These are phyloP conservation scores for Kodamaea sagamina DNA, from an alignment of 805 yeast species.

Conservation along the genomic window DNA sequence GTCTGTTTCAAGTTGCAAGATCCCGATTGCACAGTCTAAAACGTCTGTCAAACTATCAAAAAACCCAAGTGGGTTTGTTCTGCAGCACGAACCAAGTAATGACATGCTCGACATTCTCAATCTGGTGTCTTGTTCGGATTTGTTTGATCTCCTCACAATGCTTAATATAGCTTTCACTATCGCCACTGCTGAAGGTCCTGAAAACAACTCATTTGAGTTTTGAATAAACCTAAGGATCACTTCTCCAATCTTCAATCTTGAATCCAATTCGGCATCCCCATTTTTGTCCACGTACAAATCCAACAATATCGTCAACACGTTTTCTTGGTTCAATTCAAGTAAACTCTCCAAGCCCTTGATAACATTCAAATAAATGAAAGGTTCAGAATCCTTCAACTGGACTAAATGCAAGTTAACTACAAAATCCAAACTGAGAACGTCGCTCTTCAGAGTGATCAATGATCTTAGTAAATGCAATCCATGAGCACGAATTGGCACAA, in stretches of 20 bases:
- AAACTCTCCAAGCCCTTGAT: constrained; percentile 74
- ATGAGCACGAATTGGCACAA: constrained; percentile 83
- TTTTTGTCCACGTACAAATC: constrained; percentile 34
- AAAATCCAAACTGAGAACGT: constrained; percentile 50
- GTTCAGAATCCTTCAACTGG: constrained; percentile 76
- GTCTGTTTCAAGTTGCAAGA: constrained; percentile 57
- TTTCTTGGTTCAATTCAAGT: constrained; percentile 44
- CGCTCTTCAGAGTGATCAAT: constrained; percentile 52
- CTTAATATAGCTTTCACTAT: constrained; percentile 48
- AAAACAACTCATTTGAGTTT: constrained; percentile 47
- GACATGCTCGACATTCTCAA: constrained; percentile 87
- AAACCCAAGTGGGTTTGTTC: constrained; percentile 57
- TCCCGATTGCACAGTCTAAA: constrained; percentile 76
- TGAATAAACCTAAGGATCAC: constrained; percentile 64
- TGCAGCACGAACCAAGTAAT: constrained; percentile 70
- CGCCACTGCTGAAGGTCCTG: constrained; percentile 43
- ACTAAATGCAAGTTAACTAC: constrained; percentile 62
- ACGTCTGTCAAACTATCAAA: constrained; percentile 51
- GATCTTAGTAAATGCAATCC: constrained; percentile 69
- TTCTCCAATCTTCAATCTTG: constrained; percentile 79
- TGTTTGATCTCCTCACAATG: constrained; percentile 32
- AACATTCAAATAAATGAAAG: constrained; percentile 81
- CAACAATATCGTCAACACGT: constrained; percentile 40
- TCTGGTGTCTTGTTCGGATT: constrained; percentile 50
- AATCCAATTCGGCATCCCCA: constrained; percentile 51